Percentiles rank a stretch among this genome's conserved stretches.
Conservation (phyloP, 1,139 yeast genomes). For the Pichia sp. region DNA sequence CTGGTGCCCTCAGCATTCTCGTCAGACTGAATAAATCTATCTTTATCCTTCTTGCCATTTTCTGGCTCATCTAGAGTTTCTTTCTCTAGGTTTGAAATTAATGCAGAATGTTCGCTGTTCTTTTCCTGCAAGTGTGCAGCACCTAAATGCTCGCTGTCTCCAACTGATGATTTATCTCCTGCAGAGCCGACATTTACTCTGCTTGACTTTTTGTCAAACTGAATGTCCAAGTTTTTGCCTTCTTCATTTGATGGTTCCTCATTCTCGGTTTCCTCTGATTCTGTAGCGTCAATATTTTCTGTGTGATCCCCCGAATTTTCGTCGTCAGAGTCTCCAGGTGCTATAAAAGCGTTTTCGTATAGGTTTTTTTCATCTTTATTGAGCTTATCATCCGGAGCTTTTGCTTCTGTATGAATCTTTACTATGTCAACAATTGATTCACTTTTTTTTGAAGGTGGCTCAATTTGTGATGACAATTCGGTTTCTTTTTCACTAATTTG, state of each 20-base stretch:
- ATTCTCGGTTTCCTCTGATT: constrained; percentile 10
- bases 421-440: background rate
- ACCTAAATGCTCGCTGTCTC: too few species aligned
- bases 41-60: too few species aligned
- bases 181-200: too few species aligned
- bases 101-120: too few species aligned
- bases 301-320: background rate
- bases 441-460: background rate
- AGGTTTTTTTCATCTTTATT: background rate
- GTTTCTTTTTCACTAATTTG: too few species aligned
- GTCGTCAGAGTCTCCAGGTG: background rate
- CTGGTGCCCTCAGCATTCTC: too few species aligned
- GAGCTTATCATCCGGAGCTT: background rate
- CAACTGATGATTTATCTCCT: background rate
- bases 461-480: too few species aligned
- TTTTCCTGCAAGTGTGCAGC: too few species aligned
- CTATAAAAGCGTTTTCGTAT: background rate
- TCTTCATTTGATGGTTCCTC: background rate
- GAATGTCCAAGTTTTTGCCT: background rate
- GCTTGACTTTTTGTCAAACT: too few species aligned
- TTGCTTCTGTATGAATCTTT: background rate
- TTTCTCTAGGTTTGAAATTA: too few species aligned
- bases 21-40: too few species aligned
- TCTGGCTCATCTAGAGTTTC: too few species aligned
- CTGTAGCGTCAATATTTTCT: background rate